Percentiles rank a stretch among this genome's conserved stretches.
Evolutionary conservation across 2,329 filamentous ascomycete genomes (phyloP).

Genomic region (Aspergillus tanneri): DNA sequence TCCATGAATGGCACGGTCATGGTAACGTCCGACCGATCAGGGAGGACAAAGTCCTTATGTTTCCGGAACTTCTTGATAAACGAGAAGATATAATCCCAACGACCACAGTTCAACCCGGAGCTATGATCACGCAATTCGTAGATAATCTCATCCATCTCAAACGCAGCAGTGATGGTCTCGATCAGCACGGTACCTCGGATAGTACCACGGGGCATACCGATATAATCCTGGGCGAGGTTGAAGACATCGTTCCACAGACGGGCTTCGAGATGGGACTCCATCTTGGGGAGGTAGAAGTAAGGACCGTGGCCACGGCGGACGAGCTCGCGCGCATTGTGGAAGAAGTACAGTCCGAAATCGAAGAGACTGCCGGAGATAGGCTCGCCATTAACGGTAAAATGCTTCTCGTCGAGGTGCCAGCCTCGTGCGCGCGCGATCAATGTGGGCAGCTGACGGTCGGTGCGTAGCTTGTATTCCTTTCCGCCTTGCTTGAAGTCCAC

Average conservation of each 20-base stretch:
- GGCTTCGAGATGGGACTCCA: conserved; percentile 96
- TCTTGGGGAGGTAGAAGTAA: conserved; percentile 98
- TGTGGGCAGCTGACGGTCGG: conserved; percentile 80
- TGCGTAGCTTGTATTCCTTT: conserved; percentile 97
- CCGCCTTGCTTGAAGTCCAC: conserved; percentile 93
- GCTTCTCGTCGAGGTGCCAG: conserved; percentile 98
- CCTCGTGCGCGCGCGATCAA: conserved; percentile 92
- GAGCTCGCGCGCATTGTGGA: conserved; percentile 91
- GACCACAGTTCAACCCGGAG: conserved; percentile 93
- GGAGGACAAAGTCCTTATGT: conserved; percentile 88
- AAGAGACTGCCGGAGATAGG: conserved; percentile 90
- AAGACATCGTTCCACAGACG: conserved; percentile 98
- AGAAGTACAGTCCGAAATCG: conserved; percentile 98
- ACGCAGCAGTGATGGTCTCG: conserved; percentile 95
- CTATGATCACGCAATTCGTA: conserved; percentile 97
- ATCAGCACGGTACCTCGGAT: conserved; percentile 95
- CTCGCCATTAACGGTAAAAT: conserved; percentile 92
- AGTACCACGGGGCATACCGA: conserved; percentile 84
- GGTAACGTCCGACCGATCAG: conserved; percentile 85
- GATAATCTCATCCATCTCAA: conserved; percentile 99
- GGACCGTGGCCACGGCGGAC: conserved; percentile 81
- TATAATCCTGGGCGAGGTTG: conserved; percentile 91
- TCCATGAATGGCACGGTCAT: conserved; percentile 99
- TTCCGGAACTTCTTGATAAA: conserved; percentile 99
- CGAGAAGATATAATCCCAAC: conserved; percentile 99